phyloP scores from a whole-genome alignment of 2,329 filamentous ascomycete genomes.

The Rhytidhysteron rufulum region DNA sequence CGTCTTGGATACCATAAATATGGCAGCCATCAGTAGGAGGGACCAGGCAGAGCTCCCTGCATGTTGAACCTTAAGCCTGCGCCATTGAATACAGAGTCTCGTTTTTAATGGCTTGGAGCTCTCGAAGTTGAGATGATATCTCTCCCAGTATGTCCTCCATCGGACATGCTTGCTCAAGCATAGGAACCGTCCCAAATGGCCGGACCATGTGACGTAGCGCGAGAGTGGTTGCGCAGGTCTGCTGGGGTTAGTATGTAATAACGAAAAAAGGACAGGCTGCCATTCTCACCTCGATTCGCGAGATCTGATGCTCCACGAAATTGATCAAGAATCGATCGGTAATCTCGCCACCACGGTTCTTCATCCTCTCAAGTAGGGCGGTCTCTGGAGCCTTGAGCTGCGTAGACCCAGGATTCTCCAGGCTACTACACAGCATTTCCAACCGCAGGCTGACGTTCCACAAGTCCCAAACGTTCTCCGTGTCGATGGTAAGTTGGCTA shows the following conservation, averaged over 20 bases:
- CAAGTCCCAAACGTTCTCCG: slow-evolving; percentile 80
- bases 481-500: slow-evolving; percentile 71
- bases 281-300: slow-evolving; percentile 82
- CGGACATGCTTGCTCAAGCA: slow-evolving; percentile 71
- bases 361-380: slow-evolving; percentile 72
- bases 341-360: slow-evolving; percentile 72
- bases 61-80: slow-evolving; percentile 1
- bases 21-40: no score
- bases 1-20: neutral
- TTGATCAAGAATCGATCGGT: slow-evolving; percentile 84
- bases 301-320: slow-evolving; percentile 92
- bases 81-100: slow-evolving; percentile 1
- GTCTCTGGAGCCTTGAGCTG: slow-evolving; percentile 76
- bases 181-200: slow-evolving; percentile 59
- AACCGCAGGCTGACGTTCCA: slow-evolving; percentile 86
- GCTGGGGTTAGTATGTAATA: slow-evolving; percentile 15
- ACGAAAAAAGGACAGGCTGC: neutral
- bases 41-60: no score
- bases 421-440: slow-evolving; percentile 85
- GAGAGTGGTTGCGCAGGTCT: slow-evolving; percentile 80
- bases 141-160: slow-evolving; percentile 68
- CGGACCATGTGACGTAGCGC: slow-evolving; percentile 73
- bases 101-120: slow-evolving; percentile 60
- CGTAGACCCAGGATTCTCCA: slow-evolving; percentile 66
- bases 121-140: slow-evolving; percentile 58